These are phyloP conservation scores for Nepenthes gracilis DNA, from an alignment of 148 eudicot species.

Conservation along the genomic window DNA sequence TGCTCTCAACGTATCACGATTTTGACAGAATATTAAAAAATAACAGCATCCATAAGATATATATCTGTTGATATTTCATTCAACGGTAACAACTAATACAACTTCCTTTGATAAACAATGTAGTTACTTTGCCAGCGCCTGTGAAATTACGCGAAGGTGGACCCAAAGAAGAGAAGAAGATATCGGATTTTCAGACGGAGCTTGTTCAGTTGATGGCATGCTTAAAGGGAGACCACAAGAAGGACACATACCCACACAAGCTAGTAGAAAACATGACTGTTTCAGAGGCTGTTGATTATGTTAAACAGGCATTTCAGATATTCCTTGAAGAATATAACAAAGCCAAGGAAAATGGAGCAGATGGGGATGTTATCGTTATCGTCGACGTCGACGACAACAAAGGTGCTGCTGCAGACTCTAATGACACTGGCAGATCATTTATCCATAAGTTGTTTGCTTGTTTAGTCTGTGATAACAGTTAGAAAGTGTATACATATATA, in stretches of 20 bases:
- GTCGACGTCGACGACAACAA: constrained; percentile 4
- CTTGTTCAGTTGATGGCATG: constrained; percentile 74
- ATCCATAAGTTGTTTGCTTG: constrained; percentile 40
- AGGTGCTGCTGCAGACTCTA: constrained; percentile 5
- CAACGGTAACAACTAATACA: too few relatives aligned
- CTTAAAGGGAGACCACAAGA: constrained; percentile 54
- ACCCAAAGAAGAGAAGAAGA: constrained; percentile 33
- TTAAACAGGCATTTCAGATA: constrained; percentile 32
- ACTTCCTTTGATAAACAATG: too few relatives aligned
- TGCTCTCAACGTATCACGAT: too few relatives aligned
- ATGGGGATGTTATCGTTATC: constrained; percentile 19
- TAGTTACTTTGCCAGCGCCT: constrained; percentile 58
- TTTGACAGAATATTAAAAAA: too few relatives aligned
- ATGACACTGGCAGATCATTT: constrained; percentile 12
- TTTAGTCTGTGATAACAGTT: constrained; percentile 25
- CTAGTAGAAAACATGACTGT: constrained; percentile 61
- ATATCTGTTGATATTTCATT: too few relatives aligned
- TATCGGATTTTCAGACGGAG: constrained; percentile 58
- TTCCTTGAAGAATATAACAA: constrained; percentile 49
- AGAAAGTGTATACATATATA: not conserved
- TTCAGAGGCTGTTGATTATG: constrained; percentile 40
- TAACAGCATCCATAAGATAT: too few relatives aligned
- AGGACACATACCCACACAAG: constrained; percentile 40
- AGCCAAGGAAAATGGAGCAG: constrained; percentile 28
- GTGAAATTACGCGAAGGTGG: constrained; percentile 34